phyloP scores from a whole-genome alignment of 2,329 filamentous ascomycete genomes.

The Penicillium vulpinum region DNA sequence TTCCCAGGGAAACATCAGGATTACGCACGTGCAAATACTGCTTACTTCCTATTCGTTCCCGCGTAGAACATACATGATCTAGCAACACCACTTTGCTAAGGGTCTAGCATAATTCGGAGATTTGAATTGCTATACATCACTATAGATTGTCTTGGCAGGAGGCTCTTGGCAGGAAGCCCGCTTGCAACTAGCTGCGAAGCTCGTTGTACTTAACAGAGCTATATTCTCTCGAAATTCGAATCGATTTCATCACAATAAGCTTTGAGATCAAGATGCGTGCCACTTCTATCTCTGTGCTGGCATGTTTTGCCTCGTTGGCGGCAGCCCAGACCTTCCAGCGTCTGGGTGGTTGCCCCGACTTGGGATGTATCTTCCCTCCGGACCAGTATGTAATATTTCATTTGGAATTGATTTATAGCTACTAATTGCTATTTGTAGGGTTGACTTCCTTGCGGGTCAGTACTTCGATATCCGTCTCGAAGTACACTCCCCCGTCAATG shows the following conservation, averaged over 20 bases:
- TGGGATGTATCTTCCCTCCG: slow-evolving; percentile 60
- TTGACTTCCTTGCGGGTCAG: slow-evolving; percentile 81
- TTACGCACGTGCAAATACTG: slow-evolving; percentile 8
- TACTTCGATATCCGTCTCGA: slow-evolving; percentile 82
- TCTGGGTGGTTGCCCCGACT: slow-evolving; percentile 56
- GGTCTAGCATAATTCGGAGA: neutral
- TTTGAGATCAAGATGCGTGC: slow-evolving; percentile 26
- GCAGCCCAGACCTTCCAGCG: slow-evolving; percentile 57
- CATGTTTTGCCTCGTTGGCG: slow-evolving; percentile 28
- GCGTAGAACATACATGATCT: too few species aligned
- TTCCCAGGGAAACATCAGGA: slow-evolving; percentile 2
- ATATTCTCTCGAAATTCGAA: neutral
- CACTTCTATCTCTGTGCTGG: slow-evolving; percentile 21
- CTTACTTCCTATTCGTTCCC: slow-evolving; percentile 1
- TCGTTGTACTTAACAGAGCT: neutral
- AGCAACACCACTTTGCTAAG: neutral
- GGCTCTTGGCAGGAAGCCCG: neutral
- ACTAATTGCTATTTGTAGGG: slow-evolving; percentile 41
- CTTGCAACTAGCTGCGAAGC: neutral
- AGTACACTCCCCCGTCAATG: slow-evolving; percentile 77
- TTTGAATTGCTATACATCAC: neutral
- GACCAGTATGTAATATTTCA: slow-evolving; percentile 49
- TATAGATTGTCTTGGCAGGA: neutral
- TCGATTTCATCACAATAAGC: neutral
- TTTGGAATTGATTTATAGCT: neutral